phyloP scores from a whole-genome alignment of 805 yeast genomes.

The Teunomyces cretensis region DNA sequence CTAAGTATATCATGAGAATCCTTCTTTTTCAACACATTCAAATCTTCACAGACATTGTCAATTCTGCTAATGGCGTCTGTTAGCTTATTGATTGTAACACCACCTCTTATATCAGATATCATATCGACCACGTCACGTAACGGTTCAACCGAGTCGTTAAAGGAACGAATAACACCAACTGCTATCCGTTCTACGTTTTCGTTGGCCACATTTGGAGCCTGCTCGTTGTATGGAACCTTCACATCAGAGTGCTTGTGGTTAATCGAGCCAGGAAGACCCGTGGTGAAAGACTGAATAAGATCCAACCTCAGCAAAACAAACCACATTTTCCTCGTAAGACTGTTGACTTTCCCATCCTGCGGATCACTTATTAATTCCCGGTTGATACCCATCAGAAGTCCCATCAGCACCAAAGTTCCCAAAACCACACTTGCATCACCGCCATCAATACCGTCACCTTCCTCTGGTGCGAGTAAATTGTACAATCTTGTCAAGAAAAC shows the following conservation, averaged over 20 bases:
- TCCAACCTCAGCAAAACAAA: slow-evolving; percentile 37
- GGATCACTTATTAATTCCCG: slow-evolving; percentile 27
- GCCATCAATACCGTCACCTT: slow-evolving; percentile 13
- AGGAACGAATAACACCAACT: not conserved
- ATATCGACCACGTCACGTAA: slow-evolving; percentile 12
- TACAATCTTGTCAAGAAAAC: slow-evolving; percentile 10
- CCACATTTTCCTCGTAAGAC: slow-evolving; percentile 62
- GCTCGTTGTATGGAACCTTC: slow-evolving; percentile 12
- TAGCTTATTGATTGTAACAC: slow-evolving; percentile 12
- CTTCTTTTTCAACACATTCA: slow-evolving; percentile 6
- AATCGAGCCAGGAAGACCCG: slow-evolving; percentile 18
- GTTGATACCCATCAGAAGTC: slow-evolving; percentile 20
- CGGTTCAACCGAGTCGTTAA: slow-evolving; percentile 8
- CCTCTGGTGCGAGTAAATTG: slow-evolving; percentile 12
- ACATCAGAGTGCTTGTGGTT: slow-evolving; percentile 10
- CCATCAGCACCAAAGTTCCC: slow-evolving; percentile 18
- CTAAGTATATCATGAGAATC: not conserved
- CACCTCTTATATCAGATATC: slow-evolving; percentile 14
- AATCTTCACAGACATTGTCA: slow-evolving; percentile 8
- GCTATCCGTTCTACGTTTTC: not conserved
- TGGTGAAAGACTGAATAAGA: slow-evolving; percentile 9
- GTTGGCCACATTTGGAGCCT: slow-evolving; percentile 5
- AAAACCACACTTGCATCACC: slow-evolving; percentile 10
- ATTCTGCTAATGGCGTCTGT: slow-evolving; percentile 7
- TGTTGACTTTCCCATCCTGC: slow-evolving; percentile 36